Conservation (phyloP, 1,139 yeast genomes). For the Torulaspora pretoriensis region DNA sequence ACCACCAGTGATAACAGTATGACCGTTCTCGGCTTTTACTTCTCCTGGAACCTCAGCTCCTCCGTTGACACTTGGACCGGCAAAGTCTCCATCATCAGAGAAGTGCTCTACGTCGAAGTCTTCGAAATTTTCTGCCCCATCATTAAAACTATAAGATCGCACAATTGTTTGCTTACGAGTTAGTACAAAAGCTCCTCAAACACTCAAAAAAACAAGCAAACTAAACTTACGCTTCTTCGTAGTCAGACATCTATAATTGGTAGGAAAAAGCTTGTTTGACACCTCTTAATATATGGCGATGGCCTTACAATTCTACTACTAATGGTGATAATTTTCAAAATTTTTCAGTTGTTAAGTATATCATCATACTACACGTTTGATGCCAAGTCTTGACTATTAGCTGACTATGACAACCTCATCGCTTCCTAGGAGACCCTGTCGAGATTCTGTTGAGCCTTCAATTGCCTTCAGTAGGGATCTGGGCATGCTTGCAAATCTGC, state of each 20-base stretch:
- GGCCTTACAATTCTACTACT: not conserved
- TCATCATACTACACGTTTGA: slow-evolving; percentile 1
- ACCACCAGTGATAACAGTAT: slow-evolving; percentile 66
- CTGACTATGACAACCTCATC: not conserved
- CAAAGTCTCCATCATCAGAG: slow-evolving; percentile 58
- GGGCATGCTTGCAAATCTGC: not conserved
- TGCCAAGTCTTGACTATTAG: not conserved
- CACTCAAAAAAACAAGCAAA: not conserved
- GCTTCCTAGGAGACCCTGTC: not conserved
- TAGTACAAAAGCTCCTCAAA: slow-evolving; percentile 4
- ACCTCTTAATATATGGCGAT: not conserved
- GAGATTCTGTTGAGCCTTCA: not conserved
- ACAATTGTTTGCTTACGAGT: slow-evolving; percentile 2
- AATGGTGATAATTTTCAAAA: slow-evolving; percentile 5
- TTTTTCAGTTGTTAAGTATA: slow-evolving; percentile 4
- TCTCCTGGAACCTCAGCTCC: slow-evolving; percentile 36
- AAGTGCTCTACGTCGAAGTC: slow-evolving; percentile 79
- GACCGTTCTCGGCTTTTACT: slow-evolving; percentile 68
- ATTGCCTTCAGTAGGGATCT: not conserved
- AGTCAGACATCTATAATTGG: slow-evolving; percentile 43
- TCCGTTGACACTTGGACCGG: slow-evolving; percentile 40
- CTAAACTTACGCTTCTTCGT: slow-evolving; percentile 43
- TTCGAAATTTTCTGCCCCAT: slow-evolving; percentile 73
- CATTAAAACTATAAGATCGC: slow-evolving; percentile 48
- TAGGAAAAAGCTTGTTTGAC: not conserved